Percentiles rank a stretch among this genome's conserved stretches.
Conservation (phyloP, 768 basidiomycete species). For the Naganishia onofrii region DNA sequence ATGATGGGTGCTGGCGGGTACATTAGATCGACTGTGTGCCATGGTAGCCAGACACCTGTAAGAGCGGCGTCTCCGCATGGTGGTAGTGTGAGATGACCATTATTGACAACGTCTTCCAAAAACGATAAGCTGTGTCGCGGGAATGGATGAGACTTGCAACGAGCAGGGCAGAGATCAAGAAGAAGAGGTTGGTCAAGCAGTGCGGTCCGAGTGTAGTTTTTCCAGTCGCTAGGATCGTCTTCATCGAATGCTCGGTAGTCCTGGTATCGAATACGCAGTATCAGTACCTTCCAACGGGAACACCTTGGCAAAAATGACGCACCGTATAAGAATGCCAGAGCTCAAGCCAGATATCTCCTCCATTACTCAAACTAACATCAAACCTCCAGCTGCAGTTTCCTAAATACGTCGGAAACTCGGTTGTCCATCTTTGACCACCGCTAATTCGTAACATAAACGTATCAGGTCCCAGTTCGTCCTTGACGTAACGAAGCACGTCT, state of each 20-base stretch:
- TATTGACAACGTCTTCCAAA: not conserved
- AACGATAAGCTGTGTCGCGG: slow-evolving; percentile 13
- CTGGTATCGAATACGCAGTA: not conserved
- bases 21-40: slow-evolving; percentile 23
- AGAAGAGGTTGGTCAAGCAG: slow-evolving; percentile 19
- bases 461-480: slow-evolving; percentile 26
- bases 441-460: slow-evolving; percentile 24
- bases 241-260: slow-evolving; percentile 28
- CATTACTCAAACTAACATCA: slow-evolving; percentile 32
- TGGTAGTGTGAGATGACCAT: slow-evolving; percentile 2
- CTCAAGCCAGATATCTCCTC: slow-evolving; percentile 28
- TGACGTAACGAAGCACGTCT: slow-evolving; percentile 10
- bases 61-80: slow-evolving; percentile 2
- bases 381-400: slow-evolving; percentile 29
- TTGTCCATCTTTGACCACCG: slow-evolving; percentile 30
- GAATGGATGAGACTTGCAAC: slow-evolving; percentile 15
- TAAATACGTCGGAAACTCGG: slow-evolving; percentile 23
- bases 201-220: not conserved
- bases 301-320: not conserved
- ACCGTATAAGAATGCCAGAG: slow-evolving; percentile 27
- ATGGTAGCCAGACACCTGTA: slow-evolving; percentile 25
- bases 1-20: slow-evolving; percentile 22
- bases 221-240: slow-evolving; percentile 15
- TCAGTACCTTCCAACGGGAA: not conserved
- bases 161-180: slow-evolving; percentile 21